These are phyloP conservation scores for Hura crepitans DNA, from an alignment of 441 rosid genomes.

Conservation along the genomic window DNA sequence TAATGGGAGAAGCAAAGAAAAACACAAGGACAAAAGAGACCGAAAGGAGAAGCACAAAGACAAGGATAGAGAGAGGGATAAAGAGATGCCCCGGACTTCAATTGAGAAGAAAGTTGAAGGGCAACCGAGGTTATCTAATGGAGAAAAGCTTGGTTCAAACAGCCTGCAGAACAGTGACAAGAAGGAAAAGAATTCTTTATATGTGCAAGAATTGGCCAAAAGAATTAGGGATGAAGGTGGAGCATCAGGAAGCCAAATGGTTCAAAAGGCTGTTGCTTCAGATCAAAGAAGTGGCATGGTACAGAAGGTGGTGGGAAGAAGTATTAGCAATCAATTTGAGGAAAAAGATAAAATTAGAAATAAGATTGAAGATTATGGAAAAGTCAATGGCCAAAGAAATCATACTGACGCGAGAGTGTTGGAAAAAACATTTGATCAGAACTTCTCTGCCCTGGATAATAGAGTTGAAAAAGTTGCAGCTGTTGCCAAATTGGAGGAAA, in stretches of 20 bases:
- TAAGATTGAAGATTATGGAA: slow-evolving; percentile 36
- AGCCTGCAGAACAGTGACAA: slow-evolving; percentile 29
- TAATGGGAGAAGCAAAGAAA: slow-evolving; percentile 53
- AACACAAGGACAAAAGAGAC: slow-evolving; percentile 47
- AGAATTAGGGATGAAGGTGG: slow-evolving; percentile 47
- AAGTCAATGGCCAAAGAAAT: slow-evolving; percentile 33
- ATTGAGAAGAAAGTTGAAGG: slow-evolving; percentile 39
- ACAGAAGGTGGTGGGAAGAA: slow-evolving; percentile 28
- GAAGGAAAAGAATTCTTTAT: slow-evolving; percentile 42
- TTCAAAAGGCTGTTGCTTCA: slow-evolving; percentile 28
- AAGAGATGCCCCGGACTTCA: slow-evolving; percentile 31
- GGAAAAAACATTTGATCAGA: slow-evolving; percentile 29
- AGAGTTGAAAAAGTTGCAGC: slow-evolving; percentile 30
- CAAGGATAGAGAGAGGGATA: slow-evolving; percentile 31
- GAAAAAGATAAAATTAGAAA: slow-evolving; percentile 34
- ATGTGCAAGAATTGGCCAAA: slow-evolving; percentile 48
- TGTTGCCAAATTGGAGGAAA: slow-evolving; percentile 37
- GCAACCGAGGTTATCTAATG: slow-evolving; percentile 28
- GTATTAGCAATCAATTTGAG: slow-evolving; percentile 17
- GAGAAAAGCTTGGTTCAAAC: slow-evolving; percentile 33
- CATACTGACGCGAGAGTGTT: slow-evolving; percentile 26
- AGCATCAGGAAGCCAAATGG: slow-evolving; percentile 50
- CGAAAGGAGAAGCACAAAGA: slow-evolving; percentile 40
- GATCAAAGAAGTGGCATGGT: slow-evolving; percentile 29
- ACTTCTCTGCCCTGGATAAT: slow-evolving; percentile 29